Base-by-base conservation (phyloP, 2,329 filamentous ascomycete genomes). In the Cercospora citrullina region DNA sequence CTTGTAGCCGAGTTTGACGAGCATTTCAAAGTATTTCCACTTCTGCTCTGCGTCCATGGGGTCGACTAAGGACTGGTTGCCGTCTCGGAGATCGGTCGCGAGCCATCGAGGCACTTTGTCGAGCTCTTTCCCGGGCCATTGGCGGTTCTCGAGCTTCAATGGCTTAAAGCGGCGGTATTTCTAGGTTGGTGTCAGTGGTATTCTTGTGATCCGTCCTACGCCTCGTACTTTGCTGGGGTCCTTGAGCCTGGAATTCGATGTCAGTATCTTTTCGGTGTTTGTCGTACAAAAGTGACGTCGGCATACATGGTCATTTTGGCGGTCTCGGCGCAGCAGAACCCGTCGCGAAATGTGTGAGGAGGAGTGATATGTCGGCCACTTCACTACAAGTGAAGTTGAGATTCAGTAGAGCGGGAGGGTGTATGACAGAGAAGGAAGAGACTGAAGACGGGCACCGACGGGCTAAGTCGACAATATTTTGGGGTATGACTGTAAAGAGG, bases 11-110 rank as follows among this genome's bases (percentile, higher is more conserved):
- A 97, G 86, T 69, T 94, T 89, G 76, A 90, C 88, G 64, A 98
- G 88, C 93, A 96, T 96, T 81, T 94, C 90, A 85, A 98, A 98
- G 85, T 94, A 98, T 69, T 86, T 85, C 88, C 91, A 95, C 83
- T 98, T 98, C 84, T 97, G 93, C 60, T 97, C 92, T 73, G 93
- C 93, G 77, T 93, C 95, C 94, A 98, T 97, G 71, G 94, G 94
- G 79, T 97, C 92, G 36, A 92, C 89, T 80, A 97, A 84, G 80
- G 90, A 94, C 84, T 98, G 94, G 84, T 97, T 97, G 66, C 94
- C 94, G 84, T 98, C 94, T 76, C 94, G 86, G 75, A 96, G 83
- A 79, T 95, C 91, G 48, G 93, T 96, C 55, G 91, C 91, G 77
- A 97, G 88, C 94, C 94, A 98, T 76, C 94, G 87, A 39, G 93